Conservation (phyloP, 305 asterid genomes). For the Salvia sclarea region DNA sequence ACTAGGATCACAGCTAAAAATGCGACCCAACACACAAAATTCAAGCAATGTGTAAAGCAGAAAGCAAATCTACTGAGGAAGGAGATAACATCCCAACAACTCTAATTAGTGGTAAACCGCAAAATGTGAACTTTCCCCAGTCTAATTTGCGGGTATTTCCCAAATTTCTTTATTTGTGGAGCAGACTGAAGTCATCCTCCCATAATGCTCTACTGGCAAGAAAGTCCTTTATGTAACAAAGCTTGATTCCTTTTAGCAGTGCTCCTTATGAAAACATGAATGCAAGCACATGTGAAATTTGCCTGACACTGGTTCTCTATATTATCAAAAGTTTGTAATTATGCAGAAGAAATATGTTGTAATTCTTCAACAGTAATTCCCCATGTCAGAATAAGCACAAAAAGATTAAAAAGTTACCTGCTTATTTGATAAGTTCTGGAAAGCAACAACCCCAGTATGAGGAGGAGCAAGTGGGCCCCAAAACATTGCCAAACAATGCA, state of each 20-base stretch:
- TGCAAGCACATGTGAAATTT: neutral
- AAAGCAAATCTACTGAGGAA: neutral
- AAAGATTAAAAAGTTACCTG: conserved; percentile 49
- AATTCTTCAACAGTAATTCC: neutral
- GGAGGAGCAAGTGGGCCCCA: conserved; percentile 99
- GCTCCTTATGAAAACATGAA: neutral
- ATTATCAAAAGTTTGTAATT: neutral
- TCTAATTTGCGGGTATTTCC: neutral
- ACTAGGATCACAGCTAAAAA: neutral
- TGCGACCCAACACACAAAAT: neutral
- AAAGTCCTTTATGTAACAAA: neutral
- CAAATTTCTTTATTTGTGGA: neutral
- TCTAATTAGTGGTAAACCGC: neutral
- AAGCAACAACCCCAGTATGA: conserved; percentile 86
- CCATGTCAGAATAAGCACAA: conserved; percentile 15
- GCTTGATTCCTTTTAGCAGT: neutral
- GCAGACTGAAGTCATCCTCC: neutral
- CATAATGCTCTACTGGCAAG: conserved; percentile 14
- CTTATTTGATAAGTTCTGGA: conserved; percentile 84
- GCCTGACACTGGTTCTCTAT: neutral
- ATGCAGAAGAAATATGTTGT: neutral
- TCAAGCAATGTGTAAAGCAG: neutral
- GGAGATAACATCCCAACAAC: neutral
- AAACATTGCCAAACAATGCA: conserved; percentile 99
- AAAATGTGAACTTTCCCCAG: neutral